Evolutionary conservation across 2,329 filamentous ascomycete genomes (phyloP).

Genomic region (Didymella keratinophila): DNA sequence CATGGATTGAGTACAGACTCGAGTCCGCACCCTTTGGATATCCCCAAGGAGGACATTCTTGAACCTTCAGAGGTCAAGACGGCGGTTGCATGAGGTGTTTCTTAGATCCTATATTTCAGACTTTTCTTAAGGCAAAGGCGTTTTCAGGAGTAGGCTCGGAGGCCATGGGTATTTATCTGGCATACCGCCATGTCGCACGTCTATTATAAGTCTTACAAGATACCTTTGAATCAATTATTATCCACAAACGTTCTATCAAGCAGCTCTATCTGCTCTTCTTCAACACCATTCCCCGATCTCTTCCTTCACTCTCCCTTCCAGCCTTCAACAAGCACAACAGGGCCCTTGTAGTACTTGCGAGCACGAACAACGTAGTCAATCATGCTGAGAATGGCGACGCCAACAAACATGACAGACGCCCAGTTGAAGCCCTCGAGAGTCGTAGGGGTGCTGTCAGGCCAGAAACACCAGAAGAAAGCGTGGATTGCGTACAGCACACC

Average conservation of each 20-base stretch:
- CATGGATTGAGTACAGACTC: background rate
- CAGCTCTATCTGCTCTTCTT: conserved; percentile 9
- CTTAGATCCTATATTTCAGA: background rate
- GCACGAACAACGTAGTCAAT: conserved; percentile 43
- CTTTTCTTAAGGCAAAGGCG: background rate
- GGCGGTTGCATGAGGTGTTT: background rate
- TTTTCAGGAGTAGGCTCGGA: conserved; percentile 3
- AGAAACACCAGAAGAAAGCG: conserved; percentile 55
- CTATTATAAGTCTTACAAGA: conserved; percentile 16
- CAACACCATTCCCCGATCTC: background rate
- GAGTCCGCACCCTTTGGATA: background rate
- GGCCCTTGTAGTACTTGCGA: conserved; percentile 46
- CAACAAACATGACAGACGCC: conserved; percentile 49
- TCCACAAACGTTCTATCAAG: conserved; percentile 1
- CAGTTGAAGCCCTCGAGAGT: conserved; percentile 44
- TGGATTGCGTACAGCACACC: conserved; percentile 48
- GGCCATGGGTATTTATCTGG: conserved; percentile 12
- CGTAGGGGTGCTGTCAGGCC: conserved; percentile 45
- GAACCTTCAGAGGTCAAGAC: background rate
- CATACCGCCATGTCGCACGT: conserved; percentile 4
- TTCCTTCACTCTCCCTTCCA: conserved; percentile 34
- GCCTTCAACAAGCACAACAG: conserved; percentile 39
- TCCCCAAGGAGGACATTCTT: background rate
- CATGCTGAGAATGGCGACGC: conserved; percentile 34
- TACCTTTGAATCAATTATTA: conserved; percentile 3